Conservation (phyloP, 148 eudicot genomes). For the Rhododendron williamsianum region DNA sequence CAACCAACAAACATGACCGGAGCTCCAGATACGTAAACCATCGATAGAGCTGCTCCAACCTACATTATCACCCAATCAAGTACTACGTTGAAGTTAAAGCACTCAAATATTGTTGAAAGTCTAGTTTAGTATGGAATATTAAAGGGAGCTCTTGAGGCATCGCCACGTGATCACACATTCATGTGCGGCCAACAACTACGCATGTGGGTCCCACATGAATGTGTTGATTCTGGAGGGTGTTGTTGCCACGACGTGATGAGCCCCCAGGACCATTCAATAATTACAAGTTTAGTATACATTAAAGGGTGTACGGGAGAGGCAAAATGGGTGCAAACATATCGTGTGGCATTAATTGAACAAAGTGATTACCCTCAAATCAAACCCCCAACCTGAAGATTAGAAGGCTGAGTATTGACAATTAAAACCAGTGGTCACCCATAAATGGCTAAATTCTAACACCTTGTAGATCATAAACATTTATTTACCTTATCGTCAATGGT, state of each 20-base stretch:
- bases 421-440: background rate
- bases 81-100: background rate
- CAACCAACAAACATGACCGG: constrained; percentile 99
- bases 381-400: background rate
- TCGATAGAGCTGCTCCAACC: constrained; percentile 98
- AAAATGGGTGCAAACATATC: background rate
- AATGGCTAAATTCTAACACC: background rate
- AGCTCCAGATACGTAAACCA: constrained; percentile 92
- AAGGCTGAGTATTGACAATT: background rate
- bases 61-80: constrained; percentile 17
- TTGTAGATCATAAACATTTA: background rate
- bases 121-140: background rate
- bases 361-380: background rate
- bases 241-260: background rate
- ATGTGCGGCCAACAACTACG: background rate
- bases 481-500: constrained; percentile 92
- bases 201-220: background rate
- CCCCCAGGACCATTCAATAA: background rate
- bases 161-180: background rate
- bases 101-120: background rate
- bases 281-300: background rate
- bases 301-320: background rate
- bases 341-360: background rate
- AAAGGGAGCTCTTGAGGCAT: background rate
- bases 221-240: background rate